phyloP scores from a whole-genome alignment of 768 basidiomycete species.

The Xanthoconium stramineum region DNA sequence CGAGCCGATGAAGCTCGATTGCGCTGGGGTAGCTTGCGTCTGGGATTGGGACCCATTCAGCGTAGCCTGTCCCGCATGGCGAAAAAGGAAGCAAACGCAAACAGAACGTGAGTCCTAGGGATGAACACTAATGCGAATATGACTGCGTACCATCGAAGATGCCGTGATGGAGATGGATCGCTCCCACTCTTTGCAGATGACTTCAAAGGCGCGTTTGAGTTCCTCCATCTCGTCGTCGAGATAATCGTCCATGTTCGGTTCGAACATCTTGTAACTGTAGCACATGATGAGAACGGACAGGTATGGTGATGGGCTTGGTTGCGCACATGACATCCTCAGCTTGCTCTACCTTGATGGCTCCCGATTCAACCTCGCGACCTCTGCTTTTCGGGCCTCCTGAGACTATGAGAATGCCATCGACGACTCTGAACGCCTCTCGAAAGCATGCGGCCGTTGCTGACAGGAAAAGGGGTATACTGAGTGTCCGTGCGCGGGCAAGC shows the following conservation, averaged over 20 bases:
- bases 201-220: slow-evolving; percentile 69
- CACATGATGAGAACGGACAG: slow-evolving; percentile 1
- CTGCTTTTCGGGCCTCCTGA: slow-evolving; percentile 26
- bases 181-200: slow-evolving; percentile 80
- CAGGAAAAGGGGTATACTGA: slow-evolving; percentile 69
- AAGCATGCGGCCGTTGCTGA: slow-evolving; percentile 89
- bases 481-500: slow-evolving; percentile 70
- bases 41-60: slow-evolving; percentile 2
- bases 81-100: neutral
- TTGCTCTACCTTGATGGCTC: slow-evolving; percentile 42
- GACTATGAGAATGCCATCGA: slow-evolving; percentile 67
- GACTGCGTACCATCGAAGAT: slow-evolving; percentile 35
- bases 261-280: slow-evolving; percentile 88
- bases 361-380: slow-evolving; percentile 1
- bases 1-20: slow-evolving; percentile 71
- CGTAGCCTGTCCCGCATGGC: slow-evolving; percentile 4
- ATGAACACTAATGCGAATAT: neutral
- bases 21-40: slow-evolving; percentile 2
- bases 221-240: slow-evolving; percentile 90
- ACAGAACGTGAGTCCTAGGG: neutral
- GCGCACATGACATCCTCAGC: slow-evolving; percentile 85
- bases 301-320: neutral
- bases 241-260: slow-evolving; percentile 96
- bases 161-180: slow-evolving; percentile 34
- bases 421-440: slow-evolving; percentile 82